These are phyloP conservation scores for Metschnikowia noctiluminum DNA, from an alignment of 805 yeast genomes.

Conservation along the genomic window DNA sequence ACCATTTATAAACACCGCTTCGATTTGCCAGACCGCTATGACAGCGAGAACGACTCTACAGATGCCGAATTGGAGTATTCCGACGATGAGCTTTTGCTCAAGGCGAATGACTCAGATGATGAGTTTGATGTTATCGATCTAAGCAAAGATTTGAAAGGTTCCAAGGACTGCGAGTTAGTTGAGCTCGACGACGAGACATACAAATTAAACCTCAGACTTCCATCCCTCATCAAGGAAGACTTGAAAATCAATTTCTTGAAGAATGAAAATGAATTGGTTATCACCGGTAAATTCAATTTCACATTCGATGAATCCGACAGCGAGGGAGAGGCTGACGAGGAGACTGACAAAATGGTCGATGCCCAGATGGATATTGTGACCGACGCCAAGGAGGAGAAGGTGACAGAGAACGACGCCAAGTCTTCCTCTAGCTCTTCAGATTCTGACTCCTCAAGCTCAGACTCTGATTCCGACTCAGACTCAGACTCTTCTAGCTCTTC, in stretches of 20 bases:
- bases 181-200: slow-evolving; percentile 37
- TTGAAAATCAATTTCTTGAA: slow-evolving; percentile 38
- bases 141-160: slow-evolving; percentile 38
- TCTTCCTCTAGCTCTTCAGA: background rate
- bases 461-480: slow-evolving; percentile 10
- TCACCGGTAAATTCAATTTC: slow-evolving; percentile 39
- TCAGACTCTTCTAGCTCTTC: slow-evolving; percentile 17
- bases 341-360: slow-evolving; percentile 13
- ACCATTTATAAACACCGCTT: slow-evolving; percentile 42
- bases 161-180: slow-evolving; percentile 42
- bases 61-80: slow-evolving; percentile 36
- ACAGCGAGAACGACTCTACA: slow-evolving; percentile 33
- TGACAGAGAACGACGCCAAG: slow-evolving; percentile 6
- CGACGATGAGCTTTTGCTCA: slow-evolving; percentile 21
- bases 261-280: slow-evolving; percentile 38
- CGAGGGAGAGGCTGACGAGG: slow-evolving; percentile 23
- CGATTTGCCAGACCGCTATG: slow-evolving; percentile 35
- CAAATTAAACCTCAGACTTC: slow-evolving; percentile 40
- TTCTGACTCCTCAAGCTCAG: slow-evolving; percentile 2
- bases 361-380: slow-evolving; percentile 15
- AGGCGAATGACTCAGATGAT: slow-evolving; percentile 19
- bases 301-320: slow-evolving; percentile 19
- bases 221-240: slow-evolving; percentile 39
- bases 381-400: slow-evolving; percentile 15
- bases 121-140: slow-evolving; percentile 38